Evolutionary conservation across 129 eudicot genomes (phyloP).

Genomic region (Rutidosis leptorrhynchoides): DNA sequence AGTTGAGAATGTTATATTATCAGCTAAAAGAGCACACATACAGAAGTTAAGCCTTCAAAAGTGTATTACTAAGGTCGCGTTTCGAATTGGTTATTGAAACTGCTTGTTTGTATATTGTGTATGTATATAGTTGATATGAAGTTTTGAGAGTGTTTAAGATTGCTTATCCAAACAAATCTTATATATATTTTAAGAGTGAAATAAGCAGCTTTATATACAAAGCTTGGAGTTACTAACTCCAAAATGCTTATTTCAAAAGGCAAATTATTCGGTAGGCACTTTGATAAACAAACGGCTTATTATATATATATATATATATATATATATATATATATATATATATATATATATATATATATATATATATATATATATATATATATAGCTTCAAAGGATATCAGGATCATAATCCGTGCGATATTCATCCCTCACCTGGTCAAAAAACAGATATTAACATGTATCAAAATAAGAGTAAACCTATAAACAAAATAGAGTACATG

Average conservation of each 20-base stretch:
- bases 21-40: background rate
- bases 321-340: too few relatives aligned
- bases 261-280: background rate
- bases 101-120: background rate
- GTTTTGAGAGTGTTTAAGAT: background rate
- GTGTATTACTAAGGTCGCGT: background rate
- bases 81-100: background rate
- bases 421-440: slow-evolving; percentile 90
- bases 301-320: too few relatives aligned
- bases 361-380: too few relatives aligned
- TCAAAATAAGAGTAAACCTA: too few relatives aligned
- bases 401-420: slow-evolving; percentile 99
- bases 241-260: background rate
- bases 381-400: slow-evolving; percentile 72
- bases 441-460: slow-evolving; percentile 4
- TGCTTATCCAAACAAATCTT: background rate
- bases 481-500: slow-evolving; percentile 1
- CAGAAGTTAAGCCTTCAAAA: background rate
- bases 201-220: too few relatives aligned
- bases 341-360: too few relatives aligned
- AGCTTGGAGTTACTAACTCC: background rate
- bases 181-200: background rate
- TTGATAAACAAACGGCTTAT: background rate
- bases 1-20: background rate
- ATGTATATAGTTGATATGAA: background rate